Conservation (phyloP, 805 yeast genomes). For the Suhomyces sp. region DNA sequence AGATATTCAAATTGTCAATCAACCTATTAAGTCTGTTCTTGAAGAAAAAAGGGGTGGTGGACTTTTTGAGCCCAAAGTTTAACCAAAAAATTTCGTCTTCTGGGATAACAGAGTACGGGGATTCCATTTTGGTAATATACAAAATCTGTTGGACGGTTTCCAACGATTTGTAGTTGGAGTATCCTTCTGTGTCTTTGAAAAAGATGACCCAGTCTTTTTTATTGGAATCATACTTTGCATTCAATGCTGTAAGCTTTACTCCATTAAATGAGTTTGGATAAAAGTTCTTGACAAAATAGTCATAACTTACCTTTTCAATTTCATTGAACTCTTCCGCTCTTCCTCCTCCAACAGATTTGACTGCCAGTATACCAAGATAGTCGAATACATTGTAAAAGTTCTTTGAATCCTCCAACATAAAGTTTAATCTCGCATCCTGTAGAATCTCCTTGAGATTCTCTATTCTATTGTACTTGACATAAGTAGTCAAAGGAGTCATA, state of each 20-base stretch:
- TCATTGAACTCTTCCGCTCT: conserved; percentile 18
- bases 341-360: conserved; percentile 18
- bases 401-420: conserved; percentile 33
- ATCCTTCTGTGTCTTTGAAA: conserved; percentile 15
- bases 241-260: conserved; percentile 24
- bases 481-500: conserved; percentile 70
- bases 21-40: conserved; percentile 50
- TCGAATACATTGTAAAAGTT: conserved; percentile 39
- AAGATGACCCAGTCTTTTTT: conserved; percentile 35
- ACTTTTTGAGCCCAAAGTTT: conserved; percentile 24
- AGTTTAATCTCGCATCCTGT: conserved; percentile 45
- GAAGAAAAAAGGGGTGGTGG: conserved; percentile 29
- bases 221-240: conserved; percentile 34
- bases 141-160: conserved; percentile 22
- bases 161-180: conserved; percentile 16
- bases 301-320: conserved; percentile 23
- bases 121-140: conserved; percentile 29
- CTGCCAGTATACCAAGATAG: conserved; percentile 33
- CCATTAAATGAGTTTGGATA: conserved; percentile 16
- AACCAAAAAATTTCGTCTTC: conserved; percentile 18
- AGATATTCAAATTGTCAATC: conserved; percentile 47
- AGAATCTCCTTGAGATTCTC: conserved; percentile 57
- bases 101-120: conserved; percentile 31
- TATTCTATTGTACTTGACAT: conserved; percentile 64
- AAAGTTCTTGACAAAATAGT: conserved; percentile 19